Evolutionary conservation across 176 grass and related monocot genomes (phyloP), one percentile per base, ranked within the genome.

Genomic region (Carex cristatella): DNA sequence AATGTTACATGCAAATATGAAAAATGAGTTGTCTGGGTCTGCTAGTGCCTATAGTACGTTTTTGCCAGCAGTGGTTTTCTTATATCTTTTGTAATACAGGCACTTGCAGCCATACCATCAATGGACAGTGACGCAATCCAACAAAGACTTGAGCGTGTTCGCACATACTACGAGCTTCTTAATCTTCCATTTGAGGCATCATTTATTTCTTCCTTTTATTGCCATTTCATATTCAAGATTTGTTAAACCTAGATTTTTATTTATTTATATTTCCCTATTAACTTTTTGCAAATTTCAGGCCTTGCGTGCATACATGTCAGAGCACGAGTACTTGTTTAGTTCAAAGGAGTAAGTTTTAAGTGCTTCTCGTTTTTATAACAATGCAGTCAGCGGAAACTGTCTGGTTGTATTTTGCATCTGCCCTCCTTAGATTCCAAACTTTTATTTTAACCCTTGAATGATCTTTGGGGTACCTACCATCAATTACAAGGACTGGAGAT

Each of bases 151-250:
- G 93, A 98, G 88, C 89, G 90, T 64, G 91, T 98, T 85, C 91
- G 91, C 58, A 92, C 83, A 85, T 95, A 94, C 71, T 95, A 94
- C 10, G 96, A 98, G 67, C 87, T 98, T 54, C 80, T 95, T 55
- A 95, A 98, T 90, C 87, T 98, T 72, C 93, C 96, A 88, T 98
- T 94, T 1, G 89, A 98, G 88, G 93, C 83, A 92, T 28, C 28
- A 56, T 69, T 69, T 12, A 69, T 49, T 12, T 79, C 19, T 12
- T 61, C 62, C 58, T 82, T 61, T 67, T 58, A 61, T 59, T 74
- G n/a, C 32, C 27, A 74, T 68, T 68, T 79, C n/a, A 62, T 65
- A 56, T 61, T 61, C 32, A 62, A 83, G 59, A 67, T 82, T 56
- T 84, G 65, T 42, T 68, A 55, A 16, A 48, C 44, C 59, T 51